Base-by-base conservation (phyloP, 2,329 filamentous ascomycete genomes). In the Cercospora nicotianae region DNA sequence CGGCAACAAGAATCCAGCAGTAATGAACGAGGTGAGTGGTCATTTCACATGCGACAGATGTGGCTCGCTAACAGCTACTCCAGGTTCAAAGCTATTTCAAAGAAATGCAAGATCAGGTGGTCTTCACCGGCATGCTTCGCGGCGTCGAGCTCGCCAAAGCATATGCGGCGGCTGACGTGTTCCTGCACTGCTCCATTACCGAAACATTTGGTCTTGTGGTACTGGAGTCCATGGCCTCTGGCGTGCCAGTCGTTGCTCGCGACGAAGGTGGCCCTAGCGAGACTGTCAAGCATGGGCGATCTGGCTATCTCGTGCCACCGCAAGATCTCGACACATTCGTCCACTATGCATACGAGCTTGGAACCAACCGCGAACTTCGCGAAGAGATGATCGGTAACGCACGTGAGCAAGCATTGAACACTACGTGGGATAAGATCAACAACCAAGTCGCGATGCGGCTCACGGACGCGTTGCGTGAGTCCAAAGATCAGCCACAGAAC, bases 201-300 rank as follows among this genome's bases (percentile, higher is more conserved):
- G 89, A 91, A 77, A 91, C 89, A 0, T 91, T 91, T 76, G 89
- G 89, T 0, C 81, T 91, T 9, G 89, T 91, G 0, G 89, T 91
- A 1, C 80, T 91, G 1, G 89, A 91, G 77, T 87, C 87, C 3
- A 91, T 91, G 89, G 89, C 89, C 0, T 90, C 88, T 70, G 88
- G 89, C 2, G 83, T 92, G 2, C 89, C 89, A 0, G 89, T 91
- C 26, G 82, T 91, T 63, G 89, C 89, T 2, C 84, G 90, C 57
- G 88, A 91, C 72, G 87, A 90, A 75, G 89, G 89, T 9, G 89
- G 90, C 0, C 89, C 89, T 0, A 89, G 87, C 39, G 89, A 91
- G 74, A 90, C 89, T 63, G 83, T 91, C 39, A 80, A 82, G 28
- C 80, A 91, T 71, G 85, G 83, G 12, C 79, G 82, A 39, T 89